Evolutionary conservation across 2,329 filamentous ascomycete species (phyloP).

Genomic region (Shiraia sp.): DNA sequence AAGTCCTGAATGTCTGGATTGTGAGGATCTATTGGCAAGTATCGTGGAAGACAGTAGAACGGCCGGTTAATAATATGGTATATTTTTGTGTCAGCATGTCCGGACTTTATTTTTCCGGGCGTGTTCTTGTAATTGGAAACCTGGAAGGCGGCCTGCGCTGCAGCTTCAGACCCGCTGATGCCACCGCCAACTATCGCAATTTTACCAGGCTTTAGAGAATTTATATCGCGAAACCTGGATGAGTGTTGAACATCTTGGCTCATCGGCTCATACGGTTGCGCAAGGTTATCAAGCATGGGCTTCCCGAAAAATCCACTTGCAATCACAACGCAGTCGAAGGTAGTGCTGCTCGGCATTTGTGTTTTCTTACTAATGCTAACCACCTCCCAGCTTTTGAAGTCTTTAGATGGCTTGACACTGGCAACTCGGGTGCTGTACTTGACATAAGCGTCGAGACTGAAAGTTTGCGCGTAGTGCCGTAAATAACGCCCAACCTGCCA

Average conservation of each 20-base stretch:
- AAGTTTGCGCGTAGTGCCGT: conserved; percentile 63
- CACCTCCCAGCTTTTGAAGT: conserved; percentile 25
- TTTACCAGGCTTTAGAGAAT: conserved; percentile 51
- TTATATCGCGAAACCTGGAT: conserved; percentile 30
- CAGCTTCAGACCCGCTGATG: conserved; percentile 80
- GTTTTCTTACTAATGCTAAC: conserved; percentile 17
- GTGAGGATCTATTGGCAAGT: conserved; percentile 42
- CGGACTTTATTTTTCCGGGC: conserved; percentile 40
- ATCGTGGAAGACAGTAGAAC: conserved; percentile 70
- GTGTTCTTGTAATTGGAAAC: conserved; percentile 66
- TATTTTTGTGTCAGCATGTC: conserved; percentile 55
- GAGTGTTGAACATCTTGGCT: conserved; percentile 29
- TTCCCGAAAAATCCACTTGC: conserved; percentile 74
- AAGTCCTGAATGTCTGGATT: conserved; percentile 17
- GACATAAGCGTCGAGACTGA: conserved; percentile 56
- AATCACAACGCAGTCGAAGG: conserved; percentile 73
- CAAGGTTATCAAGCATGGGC: conserved; percentile 20
- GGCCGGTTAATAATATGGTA: conserved; percentile 72
- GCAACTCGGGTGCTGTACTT: conserved; percentile 51
- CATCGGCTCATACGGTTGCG: conserved; percentile 5
- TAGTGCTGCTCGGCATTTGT: conserved; percentile 11
- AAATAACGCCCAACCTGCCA: conserved; percentile 79
- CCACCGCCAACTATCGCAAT: conserved; percentile 78
- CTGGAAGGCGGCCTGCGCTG: conserved; percentile 71
- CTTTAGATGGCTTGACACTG: conserved; percentile 24